These are phyloP conservation scores for Tripterygium wilfordii DNA, from an alignment of 177 flowering plant species.

Conservation along the genomic window DNA sequence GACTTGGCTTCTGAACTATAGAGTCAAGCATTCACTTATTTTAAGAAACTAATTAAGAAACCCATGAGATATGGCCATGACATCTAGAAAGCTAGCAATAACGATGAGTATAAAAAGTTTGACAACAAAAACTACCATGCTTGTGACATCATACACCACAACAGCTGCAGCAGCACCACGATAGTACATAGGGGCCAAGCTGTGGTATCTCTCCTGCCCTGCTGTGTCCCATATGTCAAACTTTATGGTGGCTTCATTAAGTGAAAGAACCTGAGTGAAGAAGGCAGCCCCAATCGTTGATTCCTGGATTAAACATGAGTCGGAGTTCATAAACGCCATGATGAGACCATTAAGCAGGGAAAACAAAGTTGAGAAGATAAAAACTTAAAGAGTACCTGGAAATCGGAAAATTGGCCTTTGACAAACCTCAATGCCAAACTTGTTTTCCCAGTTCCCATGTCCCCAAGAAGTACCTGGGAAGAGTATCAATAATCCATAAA, in stretches of 20 bases:
- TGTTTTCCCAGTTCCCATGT: conserved; percentile 83
- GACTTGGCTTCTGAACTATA: too few species aligned
- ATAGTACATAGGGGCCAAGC: conserved; percentile 85
- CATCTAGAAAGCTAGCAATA: not conserved
- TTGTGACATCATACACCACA: conserved; percentile 75
- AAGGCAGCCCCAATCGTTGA: conserved; percentile 89
- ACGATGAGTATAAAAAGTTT: not conserved
- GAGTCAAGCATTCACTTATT: too few species aligned
- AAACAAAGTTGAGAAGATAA: not conserved
- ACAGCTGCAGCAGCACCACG: conserved; percentile 91
- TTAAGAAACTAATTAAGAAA: too few species aligned
- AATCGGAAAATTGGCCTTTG: conserved; percentile 73
- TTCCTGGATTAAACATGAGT: conserved; percentile 41
- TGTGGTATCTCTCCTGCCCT: conserved; percentile 77
- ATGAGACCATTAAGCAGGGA: not conserved
- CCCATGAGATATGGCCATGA: too few species aligned
- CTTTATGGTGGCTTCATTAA: conserved; percentile 61
- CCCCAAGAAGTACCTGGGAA: conserved; percentile 83
- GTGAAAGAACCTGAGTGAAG: conserved; percentile 65
- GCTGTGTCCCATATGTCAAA: conserved; percentile 93
- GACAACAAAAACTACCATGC: conserved; percentile 39
- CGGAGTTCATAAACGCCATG: too few species aligned
- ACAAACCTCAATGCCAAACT: conserved; percentile 78
- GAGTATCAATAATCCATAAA: too few species aligned
- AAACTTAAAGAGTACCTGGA: conserved; percentile 37